phyloP scores from a whole-genome alignment of 768 basidiomycete genomes.

The Termitomyces sp. region DNA sequence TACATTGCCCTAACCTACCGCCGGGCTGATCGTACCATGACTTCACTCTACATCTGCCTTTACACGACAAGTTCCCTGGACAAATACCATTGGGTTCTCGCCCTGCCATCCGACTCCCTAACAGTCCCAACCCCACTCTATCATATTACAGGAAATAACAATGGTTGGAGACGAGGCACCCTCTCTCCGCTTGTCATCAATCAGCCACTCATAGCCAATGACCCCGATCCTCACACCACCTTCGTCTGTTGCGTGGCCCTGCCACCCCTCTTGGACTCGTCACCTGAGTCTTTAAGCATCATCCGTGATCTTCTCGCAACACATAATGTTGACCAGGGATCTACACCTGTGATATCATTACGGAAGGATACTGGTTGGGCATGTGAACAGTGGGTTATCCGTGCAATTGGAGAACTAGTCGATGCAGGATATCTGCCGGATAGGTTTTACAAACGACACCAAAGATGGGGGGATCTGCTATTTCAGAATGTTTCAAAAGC shows the following conservation, averaged over 20 bases:
- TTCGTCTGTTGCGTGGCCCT: not conserved
- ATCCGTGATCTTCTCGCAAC: not conserved
- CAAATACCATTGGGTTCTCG: not conserved
- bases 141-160: conserved; percentile 2
- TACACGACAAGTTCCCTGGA: not conserved
- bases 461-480: not conserved
- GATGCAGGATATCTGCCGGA: not conserved
- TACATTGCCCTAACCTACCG: no score
- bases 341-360: not conserved
- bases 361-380: not conserved
- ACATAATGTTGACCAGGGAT: not conserved
- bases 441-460: not conserved
- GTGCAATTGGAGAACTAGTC: not conserved
- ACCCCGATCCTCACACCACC: not conserved
- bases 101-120: not conserved
- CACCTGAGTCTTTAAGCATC: not conserved
- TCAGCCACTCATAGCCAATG: not conserved
- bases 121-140: not conserved
- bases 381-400: not conserved
- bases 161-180: conserved; percentile 1
- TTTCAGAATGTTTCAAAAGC: not conserved
- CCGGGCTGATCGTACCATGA: no score
- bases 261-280: not conserved
- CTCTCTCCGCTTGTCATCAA: not conserved
- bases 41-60: not conserved